Conservation (phyloP, 2,329 filamentous ascomycete species). For the Fusarium palustre region DNA sequence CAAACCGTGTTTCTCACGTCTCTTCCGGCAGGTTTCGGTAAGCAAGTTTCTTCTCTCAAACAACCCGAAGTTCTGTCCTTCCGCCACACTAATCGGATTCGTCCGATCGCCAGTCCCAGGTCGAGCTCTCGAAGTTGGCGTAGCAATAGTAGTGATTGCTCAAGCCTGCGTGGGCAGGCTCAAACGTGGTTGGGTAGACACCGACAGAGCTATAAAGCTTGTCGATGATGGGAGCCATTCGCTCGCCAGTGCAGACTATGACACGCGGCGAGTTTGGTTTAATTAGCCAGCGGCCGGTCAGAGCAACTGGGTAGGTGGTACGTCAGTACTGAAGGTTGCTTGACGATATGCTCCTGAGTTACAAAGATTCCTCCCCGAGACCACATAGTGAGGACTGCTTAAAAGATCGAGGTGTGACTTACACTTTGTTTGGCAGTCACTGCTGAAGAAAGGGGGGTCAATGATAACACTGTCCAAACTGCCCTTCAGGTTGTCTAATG, state of each 20-base stretch:
- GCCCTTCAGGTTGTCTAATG: constrained; percentile 67
- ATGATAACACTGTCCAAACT: constrained; percentile 76
- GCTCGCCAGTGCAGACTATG: constrained; percentile 81
- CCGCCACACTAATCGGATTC: constrained; percentile 13
- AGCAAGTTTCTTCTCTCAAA: neutral
- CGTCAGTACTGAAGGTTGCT: constrained; percentile 26
- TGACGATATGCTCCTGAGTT: neutral
- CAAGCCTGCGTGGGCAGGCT: constrained; percentile 76
- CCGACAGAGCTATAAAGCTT: constrained; percentile 76
- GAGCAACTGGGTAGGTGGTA: constrained; percentile 64
- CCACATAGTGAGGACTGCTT: neutral
- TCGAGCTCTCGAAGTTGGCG: constrained; percentile 76
- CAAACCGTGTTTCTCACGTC: neutral
- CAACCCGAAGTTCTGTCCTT: neutral
- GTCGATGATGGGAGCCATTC: constrained; percentile 73
- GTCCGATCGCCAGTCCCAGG: constrained; percentile 58
- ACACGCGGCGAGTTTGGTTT: constrained; percentile 59
- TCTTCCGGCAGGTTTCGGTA: neutral
- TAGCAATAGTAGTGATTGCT: constrained; percentile 87
- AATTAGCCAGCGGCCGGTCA: constrained; percentile 80
- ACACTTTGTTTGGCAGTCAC: constrained; percentile 86
- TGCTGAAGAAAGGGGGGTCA: constrained; percentile 83
- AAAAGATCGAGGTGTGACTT: constrained; percentile 29
- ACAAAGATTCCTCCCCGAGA: neutral
- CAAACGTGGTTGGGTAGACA: constrained; percentile 73